phyloP scores from a whole-genome alignment of 805 yeast genomes.

The Metschnikowia koreensis region DNA sequence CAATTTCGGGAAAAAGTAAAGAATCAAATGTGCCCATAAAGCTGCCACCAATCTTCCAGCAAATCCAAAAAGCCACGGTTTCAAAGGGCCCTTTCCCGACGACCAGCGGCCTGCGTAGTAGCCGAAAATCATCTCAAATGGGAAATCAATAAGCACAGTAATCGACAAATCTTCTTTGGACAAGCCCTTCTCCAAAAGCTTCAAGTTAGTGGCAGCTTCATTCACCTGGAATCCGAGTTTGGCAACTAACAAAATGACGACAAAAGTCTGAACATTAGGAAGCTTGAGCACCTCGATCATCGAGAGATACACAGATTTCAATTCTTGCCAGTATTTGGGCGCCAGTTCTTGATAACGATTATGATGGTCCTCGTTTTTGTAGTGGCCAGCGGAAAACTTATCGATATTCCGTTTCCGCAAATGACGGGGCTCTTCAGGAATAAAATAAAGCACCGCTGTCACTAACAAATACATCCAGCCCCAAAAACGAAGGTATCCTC shows the following conservation, averaged over 20 bases:
- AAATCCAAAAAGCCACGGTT: constrained; percentile 89
- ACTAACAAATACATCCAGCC: constrained; percentile 69
- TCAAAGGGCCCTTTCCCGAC: constrained; percentile 67
- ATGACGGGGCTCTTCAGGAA: constrained; percentile 71
- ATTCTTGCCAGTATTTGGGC: constrained; percentile 17
- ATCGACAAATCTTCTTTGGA: constrained; percentile 91
- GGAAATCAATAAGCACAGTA: constrained; percentile 90
- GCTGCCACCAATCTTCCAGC: constrained; percentile 81
- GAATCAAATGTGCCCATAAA: constrained; percentile 66
- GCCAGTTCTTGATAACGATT: constrained; percentile 8
- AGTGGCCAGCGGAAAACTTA: constrained; percentile 27
- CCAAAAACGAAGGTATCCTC: constrained; percentile 74
- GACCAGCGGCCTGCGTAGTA: constrained; percentile 97
- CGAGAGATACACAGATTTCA: constrained; percentile 56
- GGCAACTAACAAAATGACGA: constrained; percentile 70
- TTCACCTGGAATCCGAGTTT: constrained; percentile 94
- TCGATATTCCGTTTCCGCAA: constrained; percentile 33
- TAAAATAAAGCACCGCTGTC: constrained; percentile 58
- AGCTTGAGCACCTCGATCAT: constrained; percentile 70
- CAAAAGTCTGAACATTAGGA: constrained; percentile 70
- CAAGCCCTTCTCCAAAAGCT: constrained; percentile 85
- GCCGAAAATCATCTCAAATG: constrained; percentile 92
- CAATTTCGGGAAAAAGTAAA: constrained; percentile 62
- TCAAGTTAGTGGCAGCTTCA: constrained; percentile 92
- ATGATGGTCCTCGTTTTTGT: constrained; percentile 30